Evolutionary conservation across 306 rosid species (phyloP), one percentile per base, ranked within the genome.

Genomic region (Citrullus amarus): DNA sequence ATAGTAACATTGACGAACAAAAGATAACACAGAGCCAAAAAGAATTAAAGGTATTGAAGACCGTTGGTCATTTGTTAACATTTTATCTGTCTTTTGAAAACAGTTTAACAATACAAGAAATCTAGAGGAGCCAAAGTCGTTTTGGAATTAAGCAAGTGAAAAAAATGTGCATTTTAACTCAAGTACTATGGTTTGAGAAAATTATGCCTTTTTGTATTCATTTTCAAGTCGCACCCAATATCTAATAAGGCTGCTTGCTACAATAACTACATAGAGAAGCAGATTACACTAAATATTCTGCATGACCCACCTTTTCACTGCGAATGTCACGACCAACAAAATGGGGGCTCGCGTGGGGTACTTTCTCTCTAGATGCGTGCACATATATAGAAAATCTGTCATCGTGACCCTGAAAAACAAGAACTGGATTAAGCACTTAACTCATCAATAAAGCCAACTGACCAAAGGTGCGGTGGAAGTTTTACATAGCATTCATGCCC

Each of bases 321-420:
- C 88, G 99, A 83, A 96, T 80, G 81, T 92, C 93, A 36, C 87
- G 89, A 75, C 87, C 84, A 65, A 82, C 79, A 87, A 96, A 96
- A 79, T 92, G 87, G n/a, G 82, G 92, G 93, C 99, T 96, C 85
- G 79, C 84, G 48, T 86, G 97, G 79, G 88, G 85, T 36, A 93
- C 94, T 85, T 84, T 89, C 43, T 84, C 90, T 87, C 82, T 92
- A 66, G 99, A 96, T 46, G 99, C 91, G 83, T 96, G 99, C 81
- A 96, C 96, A 81, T 91, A 92, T 80, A 96, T 86, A 57, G 99
- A 92, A 86, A 96, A 96, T 86, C 79, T 92, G 63, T 92, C 97
- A 75, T 96, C 99, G 62, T 96, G 97, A 81, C 98, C 99, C 99
- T 96, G 97, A 80, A 75, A 86, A 79, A 75, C 81, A 81, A 78